Evolutionary conservation across 2,329 filamentous ascomycete genomes (phyloP).

Genomic region (Microdochium paspali): DNA sequence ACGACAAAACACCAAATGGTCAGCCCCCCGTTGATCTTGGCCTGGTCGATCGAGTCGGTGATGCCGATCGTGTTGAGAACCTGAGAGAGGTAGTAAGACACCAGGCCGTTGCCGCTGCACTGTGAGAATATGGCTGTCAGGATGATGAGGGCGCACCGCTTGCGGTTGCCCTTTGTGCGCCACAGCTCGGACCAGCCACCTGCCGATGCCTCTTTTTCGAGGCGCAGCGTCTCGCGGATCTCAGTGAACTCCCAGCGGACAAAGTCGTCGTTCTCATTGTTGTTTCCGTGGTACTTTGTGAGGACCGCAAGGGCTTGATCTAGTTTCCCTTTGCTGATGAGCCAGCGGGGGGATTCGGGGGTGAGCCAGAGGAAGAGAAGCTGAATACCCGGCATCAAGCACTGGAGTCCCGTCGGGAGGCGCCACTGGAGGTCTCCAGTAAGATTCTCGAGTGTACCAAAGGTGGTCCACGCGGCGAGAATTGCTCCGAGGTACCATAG

Average conservation of each 20-base stretch:
- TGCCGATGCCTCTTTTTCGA: not conserved
- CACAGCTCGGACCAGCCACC: not conserved
- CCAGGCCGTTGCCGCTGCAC: not conserved
- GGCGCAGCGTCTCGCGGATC: conserved; percentile 2
- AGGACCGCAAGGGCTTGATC: conserved; percentile 22
- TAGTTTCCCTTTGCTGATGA: conserved; percentile 17
- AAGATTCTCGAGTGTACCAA: conserved; percentile 29
- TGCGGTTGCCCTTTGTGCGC: not conserved
- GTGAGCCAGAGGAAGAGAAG: conserved; percentile 18
- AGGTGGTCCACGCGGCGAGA: conserved; percentile 40
- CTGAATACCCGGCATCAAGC: conserved; percentile 16
- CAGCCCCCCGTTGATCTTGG: conserved; percentile 23
- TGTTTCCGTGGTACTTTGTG: conserved; percentile 43
- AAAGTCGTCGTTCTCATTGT: conserved; percentile 19
- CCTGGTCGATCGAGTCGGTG: conserved; percentile 20
- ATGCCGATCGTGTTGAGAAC: not conserved
- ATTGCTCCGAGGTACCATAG: conserved; percentile 37
- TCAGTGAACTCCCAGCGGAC: conserved; percentile 3
- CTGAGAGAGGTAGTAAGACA: not conserved
- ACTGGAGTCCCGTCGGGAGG: conserved; percentile 22
- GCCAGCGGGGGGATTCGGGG: conserved; percentile 25
- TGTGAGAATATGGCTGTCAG: not conserved
- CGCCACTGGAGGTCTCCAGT: too few species aligned
- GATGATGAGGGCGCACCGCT: not conserved
- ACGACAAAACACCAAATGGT: conserved; percentile 25